Conservation (phyloP, 2,329 filamentous ascomycete genomes). For the Aspergillus aculeatinus region DNA sequence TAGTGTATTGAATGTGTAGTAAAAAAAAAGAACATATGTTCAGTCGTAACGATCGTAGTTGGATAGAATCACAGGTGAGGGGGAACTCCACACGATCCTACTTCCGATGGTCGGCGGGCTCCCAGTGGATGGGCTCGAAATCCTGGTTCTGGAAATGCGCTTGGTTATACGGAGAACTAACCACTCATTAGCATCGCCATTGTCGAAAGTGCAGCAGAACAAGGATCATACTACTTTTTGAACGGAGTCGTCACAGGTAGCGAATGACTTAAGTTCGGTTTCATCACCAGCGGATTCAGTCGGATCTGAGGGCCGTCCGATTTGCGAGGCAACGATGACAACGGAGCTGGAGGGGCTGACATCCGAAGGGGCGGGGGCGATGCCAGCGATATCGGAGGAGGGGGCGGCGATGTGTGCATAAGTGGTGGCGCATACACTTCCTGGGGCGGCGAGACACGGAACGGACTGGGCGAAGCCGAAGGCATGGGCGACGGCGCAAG, state of each 20-base stretch:
- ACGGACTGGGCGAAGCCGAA: slow-evolving; percentile 30
- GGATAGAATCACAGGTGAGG: neutral
- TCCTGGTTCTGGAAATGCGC: slow-evolving; percentile 48
- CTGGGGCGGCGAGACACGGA: slow-evolving; percentile 33
- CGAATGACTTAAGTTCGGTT: slow-evolving; percentile 40
- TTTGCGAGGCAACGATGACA: slow-evolving; percentile 36
- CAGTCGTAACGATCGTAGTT: slow-evolving; percentile 4
- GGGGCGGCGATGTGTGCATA: slow-evolving; percentile 27
- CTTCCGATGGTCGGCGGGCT: slow-evolving; percentile 41
- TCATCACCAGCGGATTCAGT: slow-evolving; percentile 44
- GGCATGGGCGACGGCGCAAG: slow-evolving; percentile 31
- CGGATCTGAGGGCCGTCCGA: slow-evolving; percentile 42
- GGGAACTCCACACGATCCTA: neutral
- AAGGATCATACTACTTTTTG: slow-evolving; percentile 37
- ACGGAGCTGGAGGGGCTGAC: slow-evolving; percentile 31
- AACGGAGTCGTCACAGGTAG: slow-evolving; percentile 43
- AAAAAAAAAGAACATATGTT: slow-evolving; percentile 5
- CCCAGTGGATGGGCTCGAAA: slow-evolving; percentile 48
- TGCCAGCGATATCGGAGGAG: slow-evolving; percentile 25
- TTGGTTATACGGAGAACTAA: slow-evolving; percentile 46
- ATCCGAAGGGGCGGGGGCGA: slow-evolving; percentile 27
- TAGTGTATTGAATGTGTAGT: neutral
- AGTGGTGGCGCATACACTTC: slow-evolving; percentile 35
- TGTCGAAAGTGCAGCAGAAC: neutral
- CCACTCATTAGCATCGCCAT: slow-evolving; percentile 1